Conservation (phyloP, 2,329 filamentous ascomycete species). For the Beauveria sp. region DNA sequence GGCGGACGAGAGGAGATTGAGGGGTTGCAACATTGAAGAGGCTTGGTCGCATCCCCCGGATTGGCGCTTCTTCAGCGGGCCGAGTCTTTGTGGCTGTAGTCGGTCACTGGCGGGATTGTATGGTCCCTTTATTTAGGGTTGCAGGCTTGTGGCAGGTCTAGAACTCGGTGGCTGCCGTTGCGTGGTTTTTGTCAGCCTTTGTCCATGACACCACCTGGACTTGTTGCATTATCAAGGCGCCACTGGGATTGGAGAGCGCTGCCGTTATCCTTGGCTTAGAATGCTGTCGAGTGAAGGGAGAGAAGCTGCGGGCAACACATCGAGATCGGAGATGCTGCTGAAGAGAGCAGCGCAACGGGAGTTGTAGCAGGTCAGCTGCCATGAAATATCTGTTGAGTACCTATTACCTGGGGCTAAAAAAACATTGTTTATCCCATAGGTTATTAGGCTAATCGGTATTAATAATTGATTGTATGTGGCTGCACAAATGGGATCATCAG, state of each 20-base stretch:
- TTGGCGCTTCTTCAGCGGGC: not conserved
- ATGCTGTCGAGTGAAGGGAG: not conserved
- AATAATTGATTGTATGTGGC: not conserved
- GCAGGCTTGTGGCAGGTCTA: not conserved
- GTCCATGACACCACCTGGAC: not conserved
- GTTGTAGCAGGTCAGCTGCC: too few species aligned
- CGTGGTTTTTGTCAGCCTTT: not conserved
- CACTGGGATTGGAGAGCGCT: not conserved
- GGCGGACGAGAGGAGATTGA: not conserved
- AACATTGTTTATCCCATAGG: too few species aligned
- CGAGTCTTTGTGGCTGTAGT: not conserved
- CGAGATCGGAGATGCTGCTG: too few species aligned
- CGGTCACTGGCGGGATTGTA: not conserved
- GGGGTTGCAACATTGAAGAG: not conserved
- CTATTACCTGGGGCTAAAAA: too few species aligned
- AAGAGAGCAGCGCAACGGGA: too few species aligned
- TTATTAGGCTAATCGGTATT: too few species aligned
- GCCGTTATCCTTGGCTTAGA: too few species aligned
- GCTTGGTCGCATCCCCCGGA: not conserved
- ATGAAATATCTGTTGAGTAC: too few species aligned
- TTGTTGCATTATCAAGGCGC: not conserved
- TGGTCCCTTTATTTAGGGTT: not conserved
- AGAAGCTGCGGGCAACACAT: too few species aligned
- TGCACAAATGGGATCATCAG: not conserved
- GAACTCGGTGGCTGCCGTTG: conserved; percentile 3